A percentile compares a stretch with the other conserved stretches of the same genome.
phyloP scores from a whole-genome alignment of 768 basidiomycete species.

The Nevesoporus exiguus region DNA sequence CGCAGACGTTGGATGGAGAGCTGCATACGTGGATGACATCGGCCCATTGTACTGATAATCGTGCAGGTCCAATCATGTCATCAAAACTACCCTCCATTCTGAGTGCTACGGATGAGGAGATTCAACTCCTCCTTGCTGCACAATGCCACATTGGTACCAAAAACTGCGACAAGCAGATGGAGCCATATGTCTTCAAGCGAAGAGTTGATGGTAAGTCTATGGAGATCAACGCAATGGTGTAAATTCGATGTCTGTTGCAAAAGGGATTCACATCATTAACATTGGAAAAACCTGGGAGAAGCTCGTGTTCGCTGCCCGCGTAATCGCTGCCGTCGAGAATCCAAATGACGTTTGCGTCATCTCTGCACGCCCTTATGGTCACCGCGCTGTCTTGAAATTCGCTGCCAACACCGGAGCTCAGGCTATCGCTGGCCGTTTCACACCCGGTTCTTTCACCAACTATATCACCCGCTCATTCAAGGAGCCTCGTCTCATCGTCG shows the following conservation, averaged over 20 bases:
- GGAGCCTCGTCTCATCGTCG: constrained; percentile 97
- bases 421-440: constrained; percentile 99
- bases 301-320: constrained; percentile 94
- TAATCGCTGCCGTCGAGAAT: constrained; percentile 97
- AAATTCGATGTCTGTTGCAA: constrained; percentile 5
- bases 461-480: constrained; percentile 99
- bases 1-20: constrained; percentile 36
- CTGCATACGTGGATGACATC: constrained; percentile 28
- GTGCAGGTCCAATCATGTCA: constrained; percentile 46
- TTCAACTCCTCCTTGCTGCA: constrained; percentile 90
- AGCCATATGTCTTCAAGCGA: constrained; percentile 96
- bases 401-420: constrained; percentile 97
- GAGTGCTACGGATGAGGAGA: constrained; percentile 95
- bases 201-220: constrained; percentile 79
- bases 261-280: constrained; percentile 96
- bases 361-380: constrained; percentile 97
- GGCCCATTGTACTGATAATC: constrained; percentile 25
- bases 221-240: constrained; percentile 8
- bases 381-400: constrained; percentile 98
- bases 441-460: constrained; percentile 98
- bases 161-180: constrained; percentile 99
- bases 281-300: constrained; percentile 99
- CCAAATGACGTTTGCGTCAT: constrained; percentile 98
- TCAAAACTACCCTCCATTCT: constrained; percentile 94
- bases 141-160: constrained; percentile 97